Conservation (phyloP, 108 stramenopile genomes). For the Nitzschia putrida region DNA sequence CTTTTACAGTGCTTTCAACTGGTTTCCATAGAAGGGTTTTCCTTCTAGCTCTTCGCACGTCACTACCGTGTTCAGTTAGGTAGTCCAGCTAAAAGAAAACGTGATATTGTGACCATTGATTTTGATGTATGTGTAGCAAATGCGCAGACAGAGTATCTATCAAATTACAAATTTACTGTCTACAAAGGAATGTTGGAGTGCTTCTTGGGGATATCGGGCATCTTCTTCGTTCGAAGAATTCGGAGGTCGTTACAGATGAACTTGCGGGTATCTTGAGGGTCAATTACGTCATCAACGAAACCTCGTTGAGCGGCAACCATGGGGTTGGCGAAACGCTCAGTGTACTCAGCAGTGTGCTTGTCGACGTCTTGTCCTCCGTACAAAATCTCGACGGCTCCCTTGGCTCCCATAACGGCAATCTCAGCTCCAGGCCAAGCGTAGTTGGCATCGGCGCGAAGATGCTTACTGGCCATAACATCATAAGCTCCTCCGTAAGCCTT, state of each 20-base stretch:
- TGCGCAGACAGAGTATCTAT: no score
- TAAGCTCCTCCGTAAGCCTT: constrained; percentile 99
- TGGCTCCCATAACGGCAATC: constrained; percentile 99
- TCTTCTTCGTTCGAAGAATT: constrained; percentile 84
- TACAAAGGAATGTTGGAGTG: constrained; percentile 97
- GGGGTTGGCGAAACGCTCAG: constrained; percentile 91
- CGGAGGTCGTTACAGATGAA: constrained; percentile 93
- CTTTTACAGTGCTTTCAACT: no score
- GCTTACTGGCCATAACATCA: constrained; percentile 99
- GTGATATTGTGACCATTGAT: no score
- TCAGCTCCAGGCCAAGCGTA: constrained; percentile 98
- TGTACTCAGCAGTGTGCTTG: constrained; percentile 90
- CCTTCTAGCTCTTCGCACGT: no score
- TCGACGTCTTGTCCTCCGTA: constrained; percentile 96
- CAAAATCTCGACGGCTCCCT: constrained; percentile 98
- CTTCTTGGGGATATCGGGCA: constrained; percentile 79
- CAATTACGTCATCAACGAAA: constrained; percentile 96
- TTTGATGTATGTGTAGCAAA: no score
- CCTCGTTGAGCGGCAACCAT: constrained; percentile 95
- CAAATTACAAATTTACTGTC: no score
- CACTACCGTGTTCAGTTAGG: no score
- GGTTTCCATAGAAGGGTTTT: no score
- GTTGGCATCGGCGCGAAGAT: constrained; percentile 96
- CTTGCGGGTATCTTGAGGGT: constrained; percentile 88
- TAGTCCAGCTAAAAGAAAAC: no score